Conservation (phyloP, 768 basidiomycete species). For the Trametes punicea region DNA sequence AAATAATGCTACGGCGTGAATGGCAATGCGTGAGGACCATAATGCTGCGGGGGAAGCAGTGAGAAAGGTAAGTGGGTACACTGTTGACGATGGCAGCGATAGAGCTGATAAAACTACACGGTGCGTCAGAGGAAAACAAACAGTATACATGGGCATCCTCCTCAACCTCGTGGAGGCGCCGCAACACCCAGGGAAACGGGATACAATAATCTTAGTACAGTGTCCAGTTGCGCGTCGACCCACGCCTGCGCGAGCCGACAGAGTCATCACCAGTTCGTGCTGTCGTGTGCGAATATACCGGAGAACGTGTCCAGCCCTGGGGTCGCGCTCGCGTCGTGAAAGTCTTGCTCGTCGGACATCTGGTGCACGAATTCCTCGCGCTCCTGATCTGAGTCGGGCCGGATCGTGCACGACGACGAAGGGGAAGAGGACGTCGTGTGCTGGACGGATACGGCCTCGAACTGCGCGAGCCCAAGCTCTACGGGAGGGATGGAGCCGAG, state of each 20-base stretch:
- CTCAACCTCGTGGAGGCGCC: conserved; percentile 3
- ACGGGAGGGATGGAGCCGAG: conserved; percentile 61
- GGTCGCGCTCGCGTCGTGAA: conserved; percentile 27
- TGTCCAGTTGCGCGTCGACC: conserved; percentile 28
- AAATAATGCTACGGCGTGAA: conserved; percentile 19
- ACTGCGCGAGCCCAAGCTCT: conserved; percentile 54
- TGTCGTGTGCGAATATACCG: conserved; percentile 36
- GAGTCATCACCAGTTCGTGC: conserved; percentile 33
- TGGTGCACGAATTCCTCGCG: conserved; percentile 9
- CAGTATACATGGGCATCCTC: conserved; percentile 2
- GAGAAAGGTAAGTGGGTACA: conserved; percentile 13
- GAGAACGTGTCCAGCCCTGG: conserved; percentile 34
- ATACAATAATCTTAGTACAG: conserved; percentile 24
- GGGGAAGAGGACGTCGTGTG: conserved; percentile 16
- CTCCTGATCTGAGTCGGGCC: conserved; percentile 24
- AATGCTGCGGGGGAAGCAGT: conserved; percentile 5
- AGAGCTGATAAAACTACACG: conserved; percentile 19
- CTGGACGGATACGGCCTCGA: conserved; percentile 29
- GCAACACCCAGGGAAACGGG: conserved; percentile 6
- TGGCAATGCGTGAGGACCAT: conserved; percentile 12
- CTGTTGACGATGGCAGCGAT: not conserved
- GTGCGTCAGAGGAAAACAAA: conserved; percentile 4
- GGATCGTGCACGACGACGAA: conserved; percentile 11
- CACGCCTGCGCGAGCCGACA: conserved; percentile 33
- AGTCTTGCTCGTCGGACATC: conserved; percentile 28